Conservation (phyloP, 2,329 filamentous ascomycete species). For the Fusarium oxysporum region DNA sequence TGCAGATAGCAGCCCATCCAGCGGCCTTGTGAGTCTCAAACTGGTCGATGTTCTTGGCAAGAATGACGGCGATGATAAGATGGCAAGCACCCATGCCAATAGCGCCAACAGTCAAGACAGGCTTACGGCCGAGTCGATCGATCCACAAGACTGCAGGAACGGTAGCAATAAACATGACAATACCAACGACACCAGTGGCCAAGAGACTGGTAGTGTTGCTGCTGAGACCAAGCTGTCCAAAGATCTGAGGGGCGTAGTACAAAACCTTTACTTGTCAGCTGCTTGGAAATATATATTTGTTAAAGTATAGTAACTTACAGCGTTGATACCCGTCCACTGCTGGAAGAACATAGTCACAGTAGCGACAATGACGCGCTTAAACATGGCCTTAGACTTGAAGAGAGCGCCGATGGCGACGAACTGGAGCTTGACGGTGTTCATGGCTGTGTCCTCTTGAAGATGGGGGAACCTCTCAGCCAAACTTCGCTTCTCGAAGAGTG, state of each 20-base stretch:
- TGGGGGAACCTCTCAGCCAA: conserved; percentile 20
- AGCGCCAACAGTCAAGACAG: conserved; percentile 71
- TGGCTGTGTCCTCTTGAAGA: background rate
- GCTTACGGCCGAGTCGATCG: conserved; percentile 72
- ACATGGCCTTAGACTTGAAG: conserved; percentile 74
- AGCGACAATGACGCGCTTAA: conserved; percentile 73
- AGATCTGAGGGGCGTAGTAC: conserved; percentile 79
- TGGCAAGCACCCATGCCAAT: conserved; percentile 78
- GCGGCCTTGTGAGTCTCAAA: conserved; percentile 68
- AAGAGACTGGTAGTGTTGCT: conserved; percentile 66
- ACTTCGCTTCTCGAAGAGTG: conserved; percentile 75
- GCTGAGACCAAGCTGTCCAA: conserved; percentile 71
- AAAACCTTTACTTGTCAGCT: conserved; percentile 49
- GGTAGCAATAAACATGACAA: conserved; percentile 76
- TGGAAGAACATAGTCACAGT: conserved; percentile 73
- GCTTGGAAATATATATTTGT: no score
- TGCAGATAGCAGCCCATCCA: conserved; percentile 75
- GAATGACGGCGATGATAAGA: conserved; percentile 77
- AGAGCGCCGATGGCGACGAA: conserved; percentile 74
- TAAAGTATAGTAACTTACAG: conserved; percentile 50
- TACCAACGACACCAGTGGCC: conserved; percentile 77
- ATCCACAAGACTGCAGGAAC: conserved; percentile 75
- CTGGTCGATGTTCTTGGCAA: conserved; percentile 69
- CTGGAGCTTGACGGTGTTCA: conserved; percentile 74
- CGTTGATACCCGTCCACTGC: conserved; percentile 62